Percentiles rank a stretch among this genome's conserved stretches.
Evolutionary conservation across 192 early-diverging fungal genomes (phyloP).

Genomic region (Coemansia sp.): DNA sequence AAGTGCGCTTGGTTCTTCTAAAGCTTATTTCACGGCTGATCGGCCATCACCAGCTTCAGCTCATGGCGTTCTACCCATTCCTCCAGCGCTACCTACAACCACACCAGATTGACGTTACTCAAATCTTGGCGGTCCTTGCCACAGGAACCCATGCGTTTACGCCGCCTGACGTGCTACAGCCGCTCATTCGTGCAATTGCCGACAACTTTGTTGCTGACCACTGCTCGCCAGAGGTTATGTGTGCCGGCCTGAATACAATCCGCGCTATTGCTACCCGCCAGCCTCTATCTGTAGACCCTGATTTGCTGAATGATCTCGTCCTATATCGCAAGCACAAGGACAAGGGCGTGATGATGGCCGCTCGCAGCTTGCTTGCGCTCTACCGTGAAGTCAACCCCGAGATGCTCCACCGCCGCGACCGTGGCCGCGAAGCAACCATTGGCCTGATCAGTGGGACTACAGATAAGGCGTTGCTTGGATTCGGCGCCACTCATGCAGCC

Average conservation of each 20-base stretch:
- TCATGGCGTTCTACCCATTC: conserved; percentile 91
- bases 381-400: conserved; percentile 96
- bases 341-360: conserved; percentile 94
- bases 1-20: conserved; percentile 86
- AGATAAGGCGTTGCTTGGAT: conserved; percentile 57
- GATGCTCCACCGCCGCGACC: conserved; percentile 87
- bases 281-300: conserved; percentile 86
- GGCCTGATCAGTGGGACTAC: conserved; percentile 57
- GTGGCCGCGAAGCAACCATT: conserved; percentile 83
- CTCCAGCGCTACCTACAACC: conserved; percentile 94
- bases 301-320: conserved; percentile 83
- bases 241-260: conserved; percentile 83
- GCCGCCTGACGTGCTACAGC: conserved; percentile 88
- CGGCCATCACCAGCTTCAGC: conserved; percentile 90
- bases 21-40: conserved; percentile 94
- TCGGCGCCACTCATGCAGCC: conserved; percentile 67
- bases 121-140: conserved; percentile 82
- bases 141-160: conserved; percentile 91
- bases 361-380: conserved; percentile 83
- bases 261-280: conserved; percentile 85
- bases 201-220: conserved; percentile 97
- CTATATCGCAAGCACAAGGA: conserved; percentile 91
- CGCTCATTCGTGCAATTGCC: conserved; percentile 86
- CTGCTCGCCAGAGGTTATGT: conserved; percentile 88
- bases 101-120: conserved; percentile 85